A percentile compares a stretch with the other conserved stretches of the same genome.
Evolutionary conservation across 108 stramenopile species (phyloP).

Genomic region (Phaeodactylum tricornutum): DNA sequence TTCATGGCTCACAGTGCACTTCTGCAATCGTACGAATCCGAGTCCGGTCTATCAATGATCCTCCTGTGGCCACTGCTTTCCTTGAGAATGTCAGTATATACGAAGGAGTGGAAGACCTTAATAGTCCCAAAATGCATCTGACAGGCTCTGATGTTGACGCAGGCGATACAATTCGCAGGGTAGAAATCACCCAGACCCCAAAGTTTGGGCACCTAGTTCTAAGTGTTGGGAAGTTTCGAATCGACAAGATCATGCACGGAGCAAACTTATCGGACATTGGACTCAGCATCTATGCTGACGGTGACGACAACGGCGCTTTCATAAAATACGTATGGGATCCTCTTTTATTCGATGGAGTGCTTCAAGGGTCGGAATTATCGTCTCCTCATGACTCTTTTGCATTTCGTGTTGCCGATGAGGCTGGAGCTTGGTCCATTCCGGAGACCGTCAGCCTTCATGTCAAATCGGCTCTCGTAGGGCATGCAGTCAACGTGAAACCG

Average conservation of each 20-base stretch:
- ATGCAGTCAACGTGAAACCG: background rate
- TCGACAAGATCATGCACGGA: conserved; percentile 24
- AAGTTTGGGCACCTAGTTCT: conserved; percentile 18
- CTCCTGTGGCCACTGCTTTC: conserved; percentile 13
- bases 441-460: conserved; percentile 12
- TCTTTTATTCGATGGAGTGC: background rate
- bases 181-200: conserved; percentile 23
- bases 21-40: conserved; percentile 15
- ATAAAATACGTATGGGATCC: conserved; percentile 1
- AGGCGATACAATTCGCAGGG: conserved; percentile 12
- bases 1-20: conserved; percentile 8
- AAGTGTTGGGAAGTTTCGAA: conserved; percentile 18
- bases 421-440: conserved; percentile 26
- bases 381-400: conserved; percentile 14
- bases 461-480: conserved; percentile 4
- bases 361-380: background rate
- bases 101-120: conserved; percentile 12
- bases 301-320: conserved; percentile 1
- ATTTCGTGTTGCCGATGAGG: conserved; percentile 27
- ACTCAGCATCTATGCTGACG: conserved; percentile 11
- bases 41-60: conserved; percentile 29
- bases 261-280: conserved; percentile 14
- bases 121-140: conserved; percentile 9
- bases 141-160: conserved; percentile 27
- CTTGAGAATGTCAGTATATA: conserved; percentile 8